Percentiles rank a stretch among this genome's conserved stretches.
Conservation (phyloP, 495 filamentous ascomycete species). For the Oidiodendron maius region DNA sequence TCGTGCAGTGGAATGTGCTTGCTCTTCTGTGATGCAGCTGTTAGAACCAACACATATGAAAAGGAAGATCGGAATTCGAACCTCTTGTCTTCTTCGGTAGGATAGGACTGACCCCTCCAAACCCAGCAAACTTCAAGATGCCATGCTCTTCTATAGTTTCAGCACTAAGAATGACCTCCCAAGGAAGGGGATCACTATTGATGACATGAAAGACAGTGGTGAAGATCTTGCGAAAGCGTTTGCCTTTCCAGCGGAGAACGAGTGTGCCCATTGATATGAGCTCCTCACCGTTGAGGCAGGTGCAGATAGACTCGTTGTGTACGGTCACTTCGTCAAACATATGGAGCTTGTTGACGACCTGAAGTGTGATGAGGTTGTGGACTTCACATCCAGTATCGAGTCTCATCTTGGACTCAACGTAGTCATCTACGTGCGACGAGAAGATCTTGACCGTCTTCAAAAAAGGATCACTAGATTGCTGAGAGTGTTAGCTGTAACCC, state of each 20-base stretch:
- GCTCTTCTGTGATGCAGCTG: too few species aligned
- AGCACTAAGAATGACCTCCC: slow-evolving; percentile 3
- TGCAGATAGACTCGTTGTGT: not conserved
- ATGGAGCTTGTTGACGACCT: not conserved
- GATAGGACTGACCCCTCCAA: not conserved
- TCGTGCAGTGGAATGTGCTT: too few species aligned
- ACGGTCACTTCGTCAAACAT: not conserved
- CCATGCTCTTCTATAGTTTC: not conserved
- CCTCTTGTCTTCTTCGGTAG: slow-evolving; percentile 1
- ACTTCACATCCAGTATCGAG: slow-evolving; percentile 2
- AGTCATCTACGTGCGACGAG: not conserved
- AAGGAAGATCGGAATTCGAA: not conserved
- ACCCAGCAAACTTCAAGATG: slow-evolving; percentile 2
- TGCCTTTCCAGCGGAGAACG: slow-evolving; percentile 2
- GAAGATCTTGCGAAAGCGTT: slow-evolving; percentile 4
- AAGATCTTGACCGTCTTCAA: not conserved
- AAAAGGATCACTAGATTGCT: not conserved
- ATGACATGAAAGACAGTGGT: not conserved
- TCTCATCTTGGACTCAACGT: not conserved
- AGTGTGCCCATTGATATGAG: not conserved
- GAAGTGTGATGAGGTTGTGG: not conserved
- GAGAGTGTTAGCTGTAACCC: not conserved
- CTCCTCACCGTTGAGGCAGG: not conserved
- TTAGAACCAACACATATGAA: too few species aligned
- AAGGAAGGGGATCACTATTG: not conserved